Evolutionary conservation across 768 basidiomycete genomes (phyloP).

Genomic region (Pulveroboletus sp.): DNA sequence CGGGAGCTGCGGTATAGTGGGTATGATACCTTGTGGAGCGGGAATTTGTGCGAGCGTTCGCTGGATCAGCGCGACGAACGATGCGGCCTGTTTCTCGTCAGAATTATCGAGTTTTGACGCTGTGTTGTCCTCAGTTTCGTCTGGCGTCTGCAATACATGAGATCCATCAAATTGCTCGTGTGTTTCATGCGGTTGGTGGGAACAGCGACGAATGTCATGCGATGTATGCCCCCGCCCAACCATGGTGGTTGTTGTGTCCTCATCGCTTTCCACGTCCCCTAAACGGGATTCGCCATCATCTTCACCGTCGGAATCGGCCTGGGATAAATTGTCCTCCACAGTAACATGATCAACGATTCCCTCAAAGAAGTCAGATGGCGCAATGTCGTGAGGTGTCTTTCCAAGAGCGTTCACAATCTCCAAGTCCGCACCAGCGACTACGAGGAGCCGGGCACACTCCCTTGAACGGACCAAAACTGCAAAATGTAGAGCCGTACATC

Average conservation of each 20-base stretch:
- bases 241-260: conserved; percentile 36
- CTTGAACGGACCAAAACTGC: conserved; percentile 64
- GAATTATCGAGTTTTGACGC: conserved; percentile 12
- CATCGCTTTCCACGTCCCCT: conserved; percentile 69
- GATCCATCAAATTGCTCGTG: conserved; percentile 10
- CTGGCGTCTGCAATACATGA: not conserved
- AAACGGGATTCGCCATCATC: conserved; percentile 59
- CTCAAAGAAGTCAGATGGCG: conserved; percentile 42
- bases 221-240: conserved; percentile 29
- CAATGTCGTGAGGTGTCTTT: conserved; percentile 62
- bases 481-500: conserved; percentile 86
- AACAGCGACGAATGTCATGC: conserved; percentile 33
- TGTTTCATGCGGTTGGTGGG: conserved; percentile 12
- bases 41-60: conserved; percentile 61
- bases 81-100: conserved; percentile 39
- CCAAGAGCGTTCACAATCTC: conserved; percentile 72
- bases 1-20: conserved; percentile 44
- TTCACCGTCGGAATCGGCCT: conserved; percentile 26
- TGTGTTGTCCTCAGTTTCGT: conserved; percentile 20
- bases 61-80: conserved; percentile 68
- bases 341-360: conserved; percentile 24
- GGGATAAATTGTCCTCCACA: conserved; percentile 23
- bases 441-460: conserved; percentile 58
- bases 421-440: conserved; percentile 76
- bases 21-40: conserved; percentile 54